Evolutionary conservation across 2,329 filamentous ascomycete genomes (phyloP), one percentile per base, ranked within the genome.

Genomic region (Aspergillus japonicus): DNA sequence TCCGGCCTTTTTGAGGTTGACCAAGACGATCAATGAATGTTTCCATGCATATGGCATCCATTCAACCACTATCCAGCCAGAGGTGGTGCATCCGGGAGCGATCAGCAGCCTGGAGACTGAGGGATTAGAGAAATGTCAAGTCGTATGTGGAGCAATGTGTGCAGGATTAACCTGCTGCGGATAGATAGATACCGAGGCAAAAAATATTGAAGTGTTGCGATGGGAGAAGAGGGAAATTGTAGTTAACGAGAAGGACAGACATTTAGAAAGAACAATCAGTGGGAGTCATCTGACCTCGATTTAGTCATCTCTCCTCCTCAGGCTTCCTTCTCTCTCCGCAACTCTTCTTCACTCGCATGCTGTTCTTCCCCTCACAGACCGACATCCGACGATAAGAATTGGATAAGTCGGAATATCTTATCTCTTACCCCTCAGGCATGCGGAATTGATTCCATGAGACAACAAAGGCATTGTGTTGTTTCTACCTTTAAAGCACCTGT

Each of bases 41-140:
- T 81, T 92, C 44, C 88, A 90, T 67, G 87, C 84, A 2, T 91
- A 91, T 67, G 89, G 88, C 5, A 86, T 92, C 61, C 87, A 92
- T 71, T 89, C 87, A 12, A 82, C 80, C 4, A 91, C 89, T 1
- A 70, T 93, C 33, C 89, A 92, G 74, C 89, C 89, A 0, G 89
- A 91, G 70, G 65, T 82, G 16, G 69, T 69, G 5, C 55, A 55
- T 1, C 62, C 66, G 24, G 62, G 24, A 21, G 16, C 62, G 42
- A 51, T 55, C 55, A 12, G 23, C 4, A 51, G 24, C 14, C 62
- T 47, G 60, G 56, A 24, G 61, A 68, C 26, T 62, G 68, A 60
- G 16, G 44, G 55, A 10, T n/a, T 19, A n/a, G 73, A 75, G 57
- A 73, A 75, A 47, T 87, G 85, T 66, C 81, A 82, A 65, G 73